A percentile compares a stretch with the other conserved stretches of the same genome.
phyloP scores from a whole-genome alignment of 306 rosid species.

The Dalbergia cultrata region DNA sequence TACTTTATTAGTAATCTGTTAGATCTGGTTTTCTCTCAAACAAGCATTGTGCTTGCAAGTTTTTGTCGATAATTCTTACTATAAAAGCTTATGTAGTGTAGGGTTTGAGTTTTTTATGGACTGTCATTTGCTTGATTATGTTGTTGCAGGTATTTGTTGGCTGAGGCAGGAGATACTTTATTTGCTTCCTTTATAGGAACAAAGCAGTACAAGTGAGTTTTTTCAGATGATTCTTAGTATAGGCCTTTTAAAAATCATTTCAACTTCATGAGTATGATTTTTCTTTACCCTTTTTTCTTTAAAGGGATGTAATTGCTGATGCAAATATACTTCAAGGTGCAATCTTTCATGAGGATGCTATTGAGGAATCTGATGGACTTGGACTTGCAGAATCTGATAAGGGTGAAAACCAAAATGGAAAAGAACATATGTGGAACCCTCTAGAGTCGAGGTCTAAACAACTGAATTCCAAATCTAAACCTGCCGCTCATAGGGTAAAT shows the following conservation, averaged over 20 bases:
- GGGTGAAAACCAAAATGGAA: constrained; percentile 63
- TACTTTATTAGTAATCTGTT: constrained; percentile 16
- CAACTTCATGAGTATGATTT: constrained; percentile 28
- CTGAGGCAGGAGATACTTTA: constrained; percentile 96
- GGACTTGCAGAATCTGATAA: constrained; percentile 53
- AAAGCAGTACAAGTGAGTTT: constrained; percentile 91
- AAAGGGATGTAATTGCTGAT: constrained; percentile 94
- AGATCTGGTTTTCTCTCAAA: constrained; percentile 5
- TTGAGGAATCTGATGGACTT: constrained; percentile 60
- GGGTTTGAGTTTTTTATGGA: constrained; percentile 9
- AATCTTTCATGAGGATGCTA: constrained; percentile 89
- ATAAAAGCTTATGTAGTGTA: constrained; percentile 13
- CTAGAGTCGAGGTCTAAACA: constrained; percentile 76
- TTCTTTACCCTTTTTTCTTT: constrained; percentile 47
- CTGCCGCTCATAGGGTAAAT: constrained; percentile 94
- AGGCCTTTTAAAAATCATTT: constrained; percentile 35
- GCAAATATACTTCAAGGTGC: constrained; percentile 98
- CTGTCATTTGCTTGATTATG: constrained; percentile 41
- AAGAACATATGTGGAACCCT: constrained; percentile 75
- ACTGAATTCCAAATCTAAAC: constrained; percentile 68
- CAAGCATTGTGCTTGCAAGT: constrained; percentile 10
- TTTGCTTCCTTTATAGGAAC: constrained; percentile 99
- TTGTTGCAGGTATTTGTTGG: constrained; percentile 82
- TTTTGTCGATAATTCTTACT: constrained; percentile 19
- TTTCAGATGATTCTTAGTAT: constrained; percentile 22